Evolutionary conservation across 2,329 filamentous ascomycete species (phyloP).

Genomic region (Pochonia chlamydosporia): DNA sequence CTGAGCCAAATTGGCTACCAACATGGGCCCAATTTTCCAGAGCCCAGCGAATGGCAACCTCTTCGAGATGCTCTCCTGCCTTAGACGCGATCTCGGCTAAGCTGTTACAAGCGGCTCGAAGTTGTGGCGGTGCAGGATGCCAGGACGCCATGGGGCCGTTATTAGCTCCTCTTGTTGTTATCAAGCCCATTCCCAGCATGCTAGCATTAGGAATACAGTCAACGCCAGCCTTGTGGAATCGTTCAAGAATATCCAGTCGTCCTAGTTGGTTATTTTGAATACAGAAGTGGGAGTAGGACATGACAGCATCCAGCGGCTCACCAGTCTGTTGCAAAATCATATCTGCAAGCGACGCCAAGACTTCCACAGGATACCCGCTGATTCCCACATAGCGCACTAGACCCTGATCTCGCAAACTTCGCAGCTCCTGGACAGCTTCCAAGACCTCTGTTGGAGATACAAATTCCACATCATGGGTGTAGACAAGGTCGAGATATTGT

Average conservation of each 20-base stretch:
- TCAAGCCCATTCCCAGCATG: slow-evolving; percentile 85
- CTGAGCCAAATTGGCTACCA: slow-evolving; percentile 38
- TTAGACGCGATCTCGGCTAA: slow-evolving; percentile 57
- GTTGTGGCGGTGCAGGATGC: slow-evolving; percentile 72
- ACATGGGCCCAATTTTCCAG: slow-evolving; percentile 55
- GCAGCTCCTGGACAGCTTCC: slow-evolving; percentile 63
- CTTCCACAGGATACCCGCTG: slow-evolving; percentile 77
- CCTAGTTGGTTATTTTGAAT: slow-evolving; percentile 63
- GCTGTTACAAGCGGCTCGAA: slow-evolving; percentile 59
- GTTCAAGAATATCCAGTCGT: slow-evolving; percentile 37
- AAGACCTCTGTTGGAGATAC: slow-evolving; percentile 61
- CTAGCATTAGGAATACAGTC: slow-evolving; percentile 84
- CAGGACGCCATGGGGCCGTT: slow-evolving; percentile 74
- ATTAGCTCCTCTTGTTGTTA: slow-evolving; percentile 74
- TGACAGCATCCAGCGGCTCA: slow-evolving; percentile 80
- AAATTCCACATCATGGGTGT: slow-evolving; percentile 78
- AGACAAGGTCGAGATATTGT: slow-evolving; percentile 68
- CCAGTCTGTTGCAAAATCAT: slow-evolving; percentile 64
- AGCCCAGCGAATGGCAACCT: slow-evolving; percentile 77
- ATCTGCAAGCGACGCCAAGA: slow-evolving; percentile 66
- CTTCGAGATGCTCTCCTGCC: slow-evolving; percentile 70
- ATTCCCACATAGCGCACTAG: slow-evolving; percentile 81
- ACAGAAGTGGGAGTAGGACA: slow-evolving; percentile 88
- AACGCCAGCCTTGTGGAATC: slow-evolving; percentile 66
- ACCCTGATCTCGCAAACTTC: slow-evolving; percentile 69